Evolutionary conservation across 805 yeast species (phyloP).

Genomic region (Ogataea ramenticola): DNA sequence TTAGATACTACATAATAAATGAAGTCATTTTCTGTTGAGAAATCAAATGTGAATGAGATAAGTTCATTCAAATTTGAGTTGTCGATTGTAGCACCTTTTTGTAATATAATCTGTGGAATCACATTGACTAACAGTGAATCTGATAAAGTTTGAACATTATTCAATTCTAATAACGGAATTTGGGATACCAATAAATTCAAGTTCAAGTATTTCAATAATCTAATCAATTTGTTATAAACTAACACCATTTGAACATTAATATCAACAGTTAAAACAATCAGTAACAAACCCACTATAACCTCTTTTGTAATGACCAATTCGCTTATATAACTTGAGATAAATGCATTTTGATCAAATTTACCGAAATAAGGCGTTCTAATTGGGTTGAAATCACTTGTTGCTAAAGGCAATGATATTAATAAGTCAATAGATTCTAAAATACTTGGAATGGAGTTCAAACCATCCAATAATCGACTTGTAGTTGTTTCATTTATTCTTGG

Average conservation of each 20-base stretch:
- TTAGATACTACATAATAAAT: conserved; percentile 15
- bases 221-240: conserved; percentile 13
- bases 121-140: neutral
- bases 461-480: conserved; percentile 31
- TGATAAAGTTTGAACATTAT: neutral
- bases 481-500: conserved; percentile 32
- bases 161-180: neutral
- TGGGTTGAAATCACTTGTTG: neutral
- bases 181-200: neutral
- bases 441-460: conserved; percentile 30
- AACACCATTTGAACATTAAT: conserved; percentile 18
- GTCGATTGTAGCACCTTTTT: conserved; percentile 19
- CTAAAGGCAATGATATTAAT: conserved; percentile 23
- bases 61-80: conserved; percentile 17
- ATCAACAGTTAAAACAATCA: conserved; percentile 26
- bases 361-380: conserved; percentile 17
- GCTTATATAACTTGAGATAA: conserved; percentile 12
- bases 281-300: conserved; percentile 17
- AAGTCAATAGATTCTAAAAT: conserved; percentile 30
- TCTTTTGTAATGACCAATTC: conserved; percentile 13
- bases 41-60: conserved; percentile 9
- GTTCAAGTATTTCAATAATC: conserved; percentile 6
- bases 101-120: neutral
- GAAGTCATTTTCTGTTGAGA: conserved; percentile 13
- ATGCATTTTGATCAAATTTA: conserved; percentile 14